Evolutionary conservation across 768 basidiomycete genomes (phyloP), one percentile per base, ranked within the genome.

Genomic region (Phanerochaete carnosa): DNA sequence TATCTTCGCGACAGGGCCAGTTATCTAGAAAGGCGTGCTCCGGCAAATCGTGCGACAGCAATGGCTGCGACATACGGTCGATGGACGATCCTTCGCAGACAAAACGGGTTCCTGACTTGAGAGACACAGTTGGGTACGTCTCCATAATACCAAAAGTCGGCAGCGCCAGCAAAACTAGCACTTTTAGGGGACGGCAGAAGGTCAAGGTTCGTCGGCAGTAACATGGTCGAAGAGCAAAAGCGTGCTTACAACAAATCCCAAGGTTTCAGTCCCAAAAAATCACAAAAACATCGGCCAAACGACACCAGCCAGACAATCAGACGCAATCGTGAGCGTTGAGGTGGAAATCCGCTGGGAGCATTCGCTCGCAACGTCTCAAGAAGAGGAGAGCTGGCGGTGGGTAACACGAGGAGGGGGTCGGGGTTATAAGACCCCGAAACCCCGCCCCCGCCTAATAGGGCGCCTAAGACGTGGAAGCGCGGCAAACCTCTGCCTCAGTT

Each of bases 161-260:
- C 39, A 43, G 39, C 39, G 39, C 39, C 39, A 43, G 39, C 57
- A 62, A 25, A 54, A 62, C 22, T 49, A 58, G 57, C 33, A 54
- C 61, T 62, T 57, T 25, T 13, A 23, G 47, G 57, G 25, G 6
- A 6, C 15, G 47, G 33, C 30, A 22, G 43, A 45, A 46, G 52
- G 49, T 45, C 28, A 62, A 30, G 45, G n/a, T 45, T 28, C 13
- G 60, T 58, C 35, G 61, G 39, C 50, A 58, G 32, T 35, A 37
- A 57, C 61, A 62, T 62, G 49, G 56, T 30, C 23, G 35, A 53
- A 35, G 56, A 54, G 23, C 30, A 53, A 62, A 57, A 49, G 45
- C 45, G 46, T 62, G 61, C 61, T 62, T 43, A 62, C 61, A 62
- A 47, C 57, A 46, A 54, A 62, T 62, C 50, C 39, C 61, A 45